Evolutionary conservation across 2,329 filamentous ascomycete genomes (phyloP).

Genomic region (Cordyceps tenuipes): DNA sequence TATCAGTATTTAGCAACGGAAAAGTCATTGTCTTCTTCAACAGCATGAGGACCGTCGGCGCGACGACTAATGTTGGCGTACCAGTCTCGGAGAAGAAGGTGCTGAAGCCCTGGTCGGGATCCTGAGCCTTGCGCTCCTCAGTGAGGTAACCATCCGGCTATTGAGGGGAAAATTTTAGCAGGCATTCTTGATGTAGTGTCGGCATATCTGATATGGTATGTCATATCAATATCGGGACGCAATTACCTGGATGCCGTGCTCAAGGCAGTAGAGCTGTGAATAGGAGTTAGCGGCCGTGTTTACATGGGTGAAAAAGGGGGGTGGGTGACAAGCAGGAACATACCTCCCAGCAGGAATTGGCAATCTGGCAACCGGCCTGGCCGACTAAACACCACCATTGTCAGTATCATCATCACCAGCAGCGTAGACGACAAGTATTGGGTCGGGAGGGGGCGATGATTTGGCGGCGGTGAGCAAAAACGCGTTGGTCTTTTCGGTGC

Average conservation of each 20-base stretch:
- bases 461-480: conserved; percentile 34
- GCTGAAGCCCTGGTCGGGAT: conserved; percentile 96
- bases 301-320: conserved; percentile 1
- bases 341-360: conserved; percentile 99
- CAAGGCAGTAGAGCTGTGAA: conserved; percentile 92
- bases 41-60: not conserved
- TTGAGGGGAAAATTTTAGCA: not conserved
- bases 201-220: conserved; percentile 13
- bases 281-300: conserved; percentile 21
- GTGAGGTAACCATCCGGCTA: conserved; percentile 98
- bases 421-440: not conserved
- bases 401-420: conserved; percentile 36
- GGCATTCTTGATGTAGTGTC: conserved; percentile 11
- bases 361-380: conserved; percentile 99
- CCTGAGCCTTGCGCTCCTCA: conserved; percentile 89
- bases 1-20: conserved; percentile 15
- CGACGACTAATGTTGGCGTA: conserved; percentile 36
- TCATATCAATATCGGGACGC: conserved; percentile 15
- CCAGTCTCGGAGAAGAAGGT: conserved; percentile 99
- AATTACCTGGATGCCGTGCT: conserved; percentile 97
- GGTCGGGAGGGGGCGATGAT: conserved; percentile 7
- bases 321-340: conserved; percentile 33
- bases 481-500: conserved; percentile 18
- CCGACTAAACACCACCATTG: conserved; percentile 62
- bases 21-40: not conserved